Evolutionary conservation across 2,329 filamentous ascomycete genomes (phyloP).

Genomic region (Sarocladium brachiariae): DNA sequence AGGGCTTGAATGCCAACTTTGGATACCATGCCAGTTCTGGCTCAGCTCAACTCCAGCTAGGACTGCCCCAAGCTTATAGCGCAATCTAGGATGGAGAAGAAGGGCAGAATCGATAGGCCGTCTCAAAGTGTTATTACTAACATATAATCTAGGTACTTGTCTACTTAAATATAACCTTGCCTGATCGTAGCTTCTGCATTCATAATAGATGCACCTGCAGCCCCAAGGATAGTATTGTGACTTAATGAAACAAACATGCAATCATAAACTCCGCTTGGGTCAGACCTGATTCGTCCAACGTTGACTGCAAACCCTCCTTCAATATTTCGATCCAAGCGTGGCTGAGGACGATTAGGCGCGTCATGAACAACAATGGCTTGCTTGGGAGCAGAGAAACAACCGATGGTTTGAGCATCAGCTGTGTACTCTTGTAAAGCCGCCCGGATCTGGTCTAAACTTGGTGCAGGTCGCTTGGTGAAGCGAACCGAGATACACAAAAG

Average conservation of each 20-base stretch:
- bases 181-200: background rate
- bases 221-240: constrained; percentile 47
- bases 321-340: constrained; percentile 79
- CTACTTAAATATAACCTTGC: background rate
- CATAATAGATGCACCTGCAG: constrained; percentile 1
- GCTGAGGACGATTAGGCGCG: constrained; percentile 84
- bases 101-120: too few species aligned
- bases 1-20: too few species aligned
- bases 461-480: constrained; percentile 70
- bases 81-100: too few species aligned
- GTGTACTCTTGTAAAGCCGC: constrained; percentile 74
- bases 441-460: constrained; percentile 69
- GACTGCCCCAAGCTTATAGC: background rate
- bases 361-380: constrained; percentile 84
- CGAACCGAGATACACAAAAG: constrained; percentile 86
- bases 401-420: constrained; percentile 73
- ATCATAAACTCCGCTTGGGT: constrained; percentile 85
- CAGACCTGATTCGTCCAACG: constrained; percentile 79
- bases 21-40: too few species aligned
- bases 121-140: too few species aligned
- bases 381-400: constrained; percentile 78
- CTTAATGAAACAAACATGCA: constrained; percentile 91
- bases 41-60: too few species aligned
- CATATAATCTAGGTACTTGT: background rate
- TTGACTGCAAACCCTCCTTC: constrained; percentile 84